A percentile compares a stretch with the other conserved stretches of the same genome.
These are phyloP conservation scores for Cladobotryum mycophilum DNA, from an alignment of 2,329 filamentous ascomycete species.

Conservation along the genomic window DNA sequence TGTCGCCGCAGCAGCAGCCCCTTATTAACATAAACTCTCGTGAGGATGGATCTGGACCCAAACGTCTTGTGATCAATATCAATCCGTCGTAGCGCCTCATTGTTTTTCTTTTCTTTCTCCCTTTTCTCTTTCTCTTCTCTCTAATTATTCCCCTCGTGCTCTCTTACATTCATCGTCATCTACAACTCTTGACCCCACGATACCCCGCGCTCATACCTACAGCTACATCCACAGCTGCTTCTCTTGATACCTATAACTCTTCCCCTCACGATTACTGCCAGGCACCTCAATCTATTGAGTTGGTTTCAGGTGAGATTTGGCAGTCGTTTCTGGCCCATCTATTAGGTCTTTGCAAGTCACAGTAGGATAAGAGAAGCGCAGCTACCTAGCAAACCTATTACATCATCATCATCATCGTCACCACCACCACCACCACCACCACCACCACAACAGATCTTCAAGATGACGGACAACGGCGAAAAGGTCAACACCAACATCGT, in stretches of 20 bases:
- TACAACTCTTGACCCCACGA: slow-evolving; percentile 4
- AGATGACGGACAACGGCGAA: slow-evolving; percentile 47
- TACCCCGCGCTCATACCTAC: slow-evolving; percentile 4
- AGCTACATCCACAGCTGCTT: background rate
- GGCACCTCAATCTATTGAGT: background rate
- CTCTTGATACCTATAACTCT: background rate
- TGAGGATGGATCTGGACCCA: slow-evolving; percentile 1
- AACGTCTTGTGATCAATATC: slow-evolving; percentile 9
- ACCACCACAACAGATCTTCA: too few species aligned
- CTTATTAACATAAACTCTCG: too few species aligned
- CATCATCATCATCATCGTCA: slow-evolving; percentile 12
- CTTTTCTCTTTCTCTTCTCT: slow-evolving; percentile 6
- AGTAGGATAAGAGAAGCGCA: background rate
- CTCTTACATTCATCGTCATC: slow-evolving; percentile 4
- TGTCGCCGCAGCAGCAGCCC: too few species aligned
- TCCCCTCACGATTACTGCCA: background rate
- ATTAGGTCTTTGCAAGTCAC: background rate
- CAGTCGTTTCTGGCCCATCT: too few species aligned
- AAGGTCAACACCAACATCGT: slow-evolving; percentile 94
- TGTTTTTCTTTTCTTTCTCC: slow-evolving; percentile 12
- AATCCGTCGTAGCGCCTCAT: slow-evolving; percentile 1
- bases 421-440: background rate
- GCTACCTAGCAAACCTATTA: slow-evolving; percentile 8
- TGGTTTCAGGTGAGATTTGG: background rate
- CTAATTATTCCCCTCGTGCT: slow-evolving; percentile 4